A percentile compares a stretch with the other conserved stretches of the same genome.
These are phyloP conservation scores for Pythium rhizo-oryzae DNA, from an alignment of 352 stramenopile genomes.

Conservation along the genomic window DNA sequence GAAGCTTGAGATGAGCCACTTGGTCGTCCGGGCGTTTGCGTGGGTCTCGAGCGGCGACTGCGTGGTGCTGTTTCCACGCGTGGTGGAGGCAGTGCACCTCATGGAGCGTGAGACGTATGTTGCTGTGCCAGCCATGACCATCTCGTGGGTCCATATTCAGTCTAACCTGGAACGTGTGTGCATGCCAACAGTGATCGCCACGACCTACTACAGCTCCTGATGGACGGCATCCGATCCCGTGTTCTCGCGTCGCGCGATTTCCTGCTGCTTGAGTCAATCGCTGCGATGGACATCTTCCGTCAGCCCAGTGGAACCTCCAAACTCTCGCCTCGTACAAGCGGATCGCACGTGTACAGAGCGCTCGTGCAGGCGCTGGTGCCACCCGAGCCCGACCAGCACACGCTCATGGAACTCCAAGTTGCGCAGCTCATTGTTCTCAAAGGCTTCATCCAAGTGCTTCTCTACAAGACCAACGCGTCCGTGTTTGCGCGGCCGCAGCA, in stretches of 20 bases:
- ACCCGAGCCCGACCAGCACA: constrained; percentile 6
- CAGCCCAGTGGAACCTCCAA: constrained; percentile 29
- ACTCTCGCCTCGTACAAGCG: constrained; percentile 24
- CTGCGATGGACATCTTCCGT: constrained; percentile 30
- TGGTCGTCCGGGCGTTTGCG: constrained; percentile 59
- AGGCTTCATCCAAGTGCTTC: constrained; percentile 53
- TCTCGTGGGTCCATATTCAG: not conserved
- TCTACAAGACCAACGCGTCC: constrained; percentile 40
- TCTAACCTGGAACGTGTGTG: not conserved
- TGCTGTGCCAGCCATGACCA: not conserved
- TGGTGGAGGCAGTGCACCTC: constrained; percentile 62
- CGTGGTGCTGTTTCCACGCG: constrained; percentile 45
- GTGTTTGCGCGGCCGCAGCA: constrained; percentile 20
- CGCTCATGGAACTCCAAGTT: constrained; percentile 35
- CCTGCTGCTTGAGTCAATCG: constrained; percentile 31
- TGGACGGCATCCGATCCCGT: constrained; percentile 26
- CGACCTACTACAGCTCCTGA: constrained; percentile 32
- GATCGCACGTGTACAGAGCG: constrained; percentile 33
- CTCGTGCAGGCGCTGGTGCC: constrained; percentile 52
- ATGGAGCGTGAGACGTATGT: constrained; percentile 66
- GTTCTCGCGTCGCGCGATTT: constrained; percentile 27
- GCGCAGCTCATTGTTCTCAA: constrained; percentile 69
- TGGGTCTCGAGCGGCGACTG: constrained; percentile 58
- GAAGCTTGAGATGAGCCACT: constrained; percentile 59
- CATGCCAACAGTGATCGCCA: constrained; percentile 24